A percentile compares a stretch with the other conserved stretches of the same genome.
These are phyloP conservation scores for Pseudogymnoascus sp. DNA, from an alignment of 2,329 filamentous ascomycete species.

Conservation along the genomic window DNA sequence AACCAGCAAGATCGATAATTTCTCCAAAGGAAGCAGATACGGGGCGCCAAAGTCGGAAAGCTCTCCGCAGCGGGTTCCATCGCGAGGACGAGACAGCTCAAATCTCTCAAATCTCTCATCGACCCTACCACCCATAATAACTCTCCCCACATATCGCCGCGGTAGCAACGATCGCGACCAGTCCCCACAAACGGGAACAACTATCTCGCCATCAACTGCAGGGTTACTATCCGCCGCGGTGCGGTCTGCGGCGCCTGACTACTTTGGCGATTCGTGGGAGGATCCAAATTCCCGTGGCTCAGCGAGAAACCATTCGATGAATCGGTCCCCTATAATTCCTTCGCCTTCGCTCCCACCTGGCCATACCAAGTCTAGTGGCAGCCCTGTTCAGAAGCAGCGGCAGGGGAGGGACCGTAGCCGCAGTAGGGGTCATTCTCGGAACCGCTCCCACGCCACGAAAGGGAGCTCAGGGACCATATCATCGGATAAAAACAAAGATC, in stretches of 20 bases:
- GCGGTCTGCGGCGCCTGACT: slow-evolving; percentile 25
- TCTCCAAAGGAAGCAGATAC: slow-evolving; percentile 18
- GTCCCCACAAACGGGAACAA: slow-evolving; percentile 23
- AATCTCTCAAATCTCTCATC: slow-evolving; percentile 15
- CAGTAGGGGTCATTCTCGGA: slow-evolving; percentile 35
- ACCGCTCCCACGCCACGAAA: slow-evolving; percentile 40
- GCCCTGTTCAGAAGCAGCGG: slow-evolving; percentile 14
- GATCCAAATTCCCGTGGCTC: slow-evolving; percentile 12
- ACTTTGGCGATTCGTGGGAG: slow-evolving; percentile 26
- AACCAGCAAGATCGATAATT: slow-evolving; percentile 13
- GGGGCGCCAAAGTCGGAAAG: slow-evolving; percentile 19
- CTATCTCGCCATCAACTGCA: slow-evolving; percentile 27
- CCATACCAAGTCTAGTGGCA: slow-evolving; percentile 1
- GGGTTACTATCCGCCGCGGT: slow-evolving; percentile 27
- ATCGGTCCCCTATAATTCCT: slow-evolving; percentile 16
- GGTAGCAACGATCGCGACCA: slow-evolving; percentile 14
- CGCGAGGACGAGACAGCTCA: slow-evolving; percentile 14
- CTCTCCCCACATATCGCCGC: slow-evolving; percentile 24
- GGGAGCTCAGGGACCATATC: slow-evolving; percentile 38
- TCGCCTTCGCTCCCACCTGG: slow-evolving; percentile 16
- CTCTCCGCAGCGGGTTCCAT: slow-evolving; percentile 16
- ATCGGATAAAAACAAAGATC: slow-evolving; percentile 27
- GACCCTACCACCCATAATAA: slow-evolving; percentile 23
- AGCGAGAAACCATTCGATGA: slow-evolving; percentile 12
- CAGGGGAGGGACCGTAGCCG: slow-evolving; percentile 9